phyloP scores from a whole-genome alignment of 169 alveolate genomes.

The Eimeria maxima region DNA sequence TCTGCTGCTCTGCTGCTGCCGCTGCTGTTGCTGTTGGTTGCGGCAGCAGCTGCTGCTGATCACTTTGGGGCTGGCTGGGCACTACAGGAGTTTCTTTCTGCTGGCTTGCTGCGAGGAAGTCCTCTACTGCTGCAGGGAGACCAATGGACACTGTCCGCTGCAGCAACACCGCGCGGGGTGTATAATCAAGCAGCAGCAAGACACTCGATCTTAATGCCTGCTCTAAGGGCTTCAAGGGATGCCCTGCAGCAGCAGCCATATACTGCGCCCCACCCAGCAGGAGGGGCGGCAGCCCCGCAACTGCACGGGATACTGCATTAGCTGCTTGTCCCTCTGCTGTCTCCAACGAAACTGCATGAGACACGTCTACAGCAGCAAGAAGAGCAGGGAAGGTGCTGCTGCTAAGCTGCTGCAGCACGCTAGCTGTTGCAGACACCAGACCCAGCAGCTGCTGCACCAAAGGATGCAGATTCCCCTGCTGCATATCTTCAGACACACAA shows the following conservation, averaged over 20 bases:
- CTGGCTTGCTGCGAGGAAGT: constrained; percentile 76
- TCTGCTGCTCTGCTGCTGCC: not conserved
- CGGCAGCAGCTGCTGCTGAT: not conserved
- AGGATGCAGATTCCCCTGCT: constrained; percentile 38
- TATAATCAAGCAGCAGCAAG: constrained; percentile 63
- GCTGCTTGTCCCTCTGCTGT: not conserved
- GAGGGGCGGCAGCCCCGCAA: constrained; percentile 65
- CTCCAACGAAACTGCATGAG: not conserved
- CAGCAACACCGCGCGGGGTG: not conserved
- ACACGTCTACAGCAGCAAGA: not conserved
- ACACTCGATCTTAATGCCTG: constrained; percentile 60
- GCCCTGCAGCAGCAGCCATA: constrained; percentile 25
- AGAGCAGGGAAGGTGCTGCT: constrained; percentile 37
- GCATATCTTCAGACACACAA: constrained; percentile 46
- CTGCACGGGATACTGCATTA: not conserved
- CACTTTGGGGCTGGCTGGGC: too few relatives aligned
- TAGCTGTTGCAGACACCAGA: not conserved
- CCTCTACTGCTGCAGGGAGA: constrained; percentile 68
- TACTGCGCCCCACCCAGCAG: constrained; percentile 74
- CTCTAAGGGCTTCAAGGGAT: constrained; percentile 54
- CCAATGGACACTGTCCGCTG: not conserved
- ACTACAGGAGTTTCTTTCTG: not conserved
- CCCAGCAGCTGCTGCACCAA: constrained; percentile 51
- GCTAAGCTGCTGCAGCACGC: constrained; percentile 6
- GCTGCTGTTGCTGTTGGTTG: not conserved